Conservation (phyloP, 257 asterid genomes). For the Datura wrightii region DNA sequence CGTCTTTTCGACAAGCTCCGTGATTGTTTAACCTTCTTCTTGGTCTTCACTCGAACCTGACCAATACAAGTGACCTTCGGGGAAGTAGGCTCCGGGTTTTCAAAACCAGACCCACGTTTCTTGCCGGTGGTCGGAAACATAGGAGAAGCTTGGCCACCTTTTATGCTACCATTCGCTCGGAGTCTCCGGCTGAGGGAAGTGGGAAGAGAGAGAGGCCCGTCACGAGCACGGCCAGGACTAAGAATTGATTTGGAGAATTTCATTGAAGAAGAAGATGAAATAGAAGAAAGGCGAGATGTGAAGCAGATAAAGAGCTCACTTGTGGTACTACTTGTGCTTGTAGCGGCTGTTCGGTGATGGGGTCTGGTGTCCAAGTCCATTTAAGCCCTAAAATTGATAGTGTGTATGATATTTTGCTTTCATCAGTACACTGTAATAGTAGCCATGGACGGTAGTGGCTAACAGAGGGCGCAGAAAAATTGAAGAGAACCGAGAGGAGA, state of each 20-base stretch:
- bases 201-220: conserved; percentile 64
- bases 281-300: conserved; percentile 63
- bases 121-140: conserved; percentile 57
- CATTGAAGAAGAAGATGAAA: conserved; percentile 45
- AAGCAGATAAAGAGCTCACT: conserved; percentile 74
- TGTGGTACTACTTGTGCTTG: conserved; percentile 35
- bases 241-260: conserved; percentile 54
- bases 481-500: neutral
- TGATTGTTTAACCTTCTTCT: conserved; percentile 69
- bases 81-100: conserved; percentile 92
- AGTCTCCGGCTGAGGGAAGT: conserved; percentile 86
- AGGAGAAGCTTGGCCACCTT: conserved; percentile 83
- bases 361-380: conserved; percentile 66
- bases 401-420: neutral
- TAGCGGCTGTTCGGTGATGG: conserved; percentile 47
- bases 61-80: conserved; percentile 99
- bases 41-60: conserved; percentile 88
- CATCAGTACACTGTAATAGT: neutral
- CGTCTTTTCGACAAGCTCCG: conserved; percentile 70
- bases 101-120: conserved; percentile 69
- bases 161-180: conserved; percentile 70
- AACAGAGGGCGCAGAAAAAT: neutral
- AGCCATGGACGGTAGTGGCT: neutral
- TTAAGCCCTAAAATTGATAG: neutral
- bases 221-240: conserved; percentile 63